Evolutionary conservation across 2,329 filamentous ascomycete genomes (phyloP), one percentile per base, ranked within the genome.

Genomic region (Metarhizium sp.): DNA sequence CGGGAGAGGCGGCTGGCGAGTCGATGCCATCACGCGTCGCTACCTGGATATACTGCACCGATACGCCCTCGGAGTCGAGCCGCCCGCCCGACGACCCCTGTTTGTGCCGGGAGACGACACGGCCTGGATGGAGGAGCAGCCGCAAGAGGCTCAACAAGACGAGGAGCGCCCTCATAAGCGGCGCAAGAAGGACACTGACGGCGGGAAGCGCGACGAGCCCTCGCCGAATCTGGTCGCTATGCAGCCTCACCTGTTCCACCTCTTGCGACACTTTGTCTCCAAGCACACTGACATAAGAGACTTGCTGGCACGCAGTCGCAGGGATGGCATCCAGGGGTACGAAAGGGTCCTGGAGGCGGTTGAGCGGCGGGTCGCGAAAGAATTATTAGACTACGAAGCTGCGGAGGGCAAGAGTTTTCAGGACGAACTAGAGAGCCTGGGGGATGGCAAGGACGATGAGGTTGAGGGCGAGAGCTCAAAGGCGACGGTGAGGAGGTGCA

Each of bases 241-340:
- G 78, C 92, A 97, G 70, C 84, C 90, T 0, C 94, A 99, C 70
- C 81, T 96, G 47, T 99, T 99, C 76, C 88, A 95, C 68, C 80
- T 99, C 30, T 80, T 97, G 25, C 82, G 92, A 16, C 85, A 92
- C 36, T 80, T 97, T 29, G 85, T 99, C 38, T 78, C 85, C 2
- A 80, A 78, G 59, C 88, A 96, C 70, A 92, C 89, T 29, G 80
- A 94, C 61, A 84, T 97, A 36, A 83, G 94, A 36, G 90, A 97
- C 67, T 82, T 86, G n/a, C 79, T 99, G 2, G 92, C 90, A 0
- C 78, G 77, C 58, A 81, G 79, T 16, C 74, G 79, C 20, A 77
- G 82, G 13, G 87, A 88, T 40, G 87, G 95, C 62, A 82, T 97
- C 54, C 75, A 79, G 1, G 84, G 81, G 0, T 92, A 88, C 65